Conservation (phyloP, 148 eudicot genomes). For the Persicaria tinctoria region DNA sequence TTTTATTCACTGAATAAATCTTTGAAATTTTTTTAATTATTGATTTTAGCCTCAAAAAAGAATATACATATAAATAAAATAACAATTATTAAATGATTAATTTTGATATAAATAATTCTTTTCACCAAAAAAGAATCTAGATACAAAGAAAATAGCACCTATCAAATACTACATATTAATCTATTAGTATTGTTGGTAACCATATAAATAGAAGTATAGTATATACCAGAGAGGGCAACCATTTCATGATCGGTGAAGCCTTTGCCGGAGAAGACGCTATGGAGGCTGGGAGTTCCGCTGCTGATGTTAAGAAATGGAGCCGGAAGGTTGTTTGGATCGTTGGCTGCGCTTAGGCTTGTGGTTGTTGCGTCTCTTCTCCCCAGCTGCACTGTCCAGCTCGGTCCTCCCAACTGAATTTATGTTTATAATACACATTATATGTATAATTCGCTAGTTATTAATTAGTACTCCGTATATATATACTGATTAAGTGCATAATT, state of each 20-base stretch:
- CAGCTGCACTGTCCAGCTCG: constrained; percentile 16
- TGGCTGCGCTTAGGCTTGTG: constrained; percentile 8
- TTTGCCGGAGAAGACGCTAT: not conserved
- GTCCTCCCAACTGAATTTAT: constrained; percentile 16
- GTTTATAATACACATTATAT: not conserved
- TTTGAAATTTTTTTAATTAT: not conserved
- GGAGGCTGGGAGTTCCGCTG: not conserved
- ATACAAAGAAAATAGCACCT: too few relatives aligned
- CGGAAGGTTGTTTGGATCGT: constrained; percentile 2
- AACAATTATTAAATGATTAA: too few relatives aligned
- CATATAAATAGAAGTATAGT: not conserved
- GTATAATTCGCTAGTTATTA: too few relatives aligned
- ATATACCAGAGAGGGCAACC: constrained; percentile 13
- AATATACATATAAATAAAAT: too few relatives aligned
- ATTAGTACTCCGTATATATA: too few relatives aligned
- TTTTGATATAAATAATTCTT: too few relatives aligned
- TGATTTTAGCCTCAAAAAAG: too few relatives aligned
- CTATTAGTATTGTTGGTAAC: too few relatives aligned
- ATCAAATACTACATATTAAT: too few relatives aligned
- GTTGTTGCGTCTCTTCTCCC: constrained; percentile 20
- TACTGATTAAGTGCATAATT: too few relatives aligned
- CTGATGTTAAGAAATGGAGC: not conserved
- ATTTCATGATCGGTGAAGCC: constrained; percentile 10
- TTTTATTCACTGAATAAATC: too few relatives aligned
- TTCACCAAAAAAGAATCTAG: too few relatives aligned